phyloP scores from a whole-genome alignment of 1,284 basidiomycete species.

The Malassezia globosa region DNA sequence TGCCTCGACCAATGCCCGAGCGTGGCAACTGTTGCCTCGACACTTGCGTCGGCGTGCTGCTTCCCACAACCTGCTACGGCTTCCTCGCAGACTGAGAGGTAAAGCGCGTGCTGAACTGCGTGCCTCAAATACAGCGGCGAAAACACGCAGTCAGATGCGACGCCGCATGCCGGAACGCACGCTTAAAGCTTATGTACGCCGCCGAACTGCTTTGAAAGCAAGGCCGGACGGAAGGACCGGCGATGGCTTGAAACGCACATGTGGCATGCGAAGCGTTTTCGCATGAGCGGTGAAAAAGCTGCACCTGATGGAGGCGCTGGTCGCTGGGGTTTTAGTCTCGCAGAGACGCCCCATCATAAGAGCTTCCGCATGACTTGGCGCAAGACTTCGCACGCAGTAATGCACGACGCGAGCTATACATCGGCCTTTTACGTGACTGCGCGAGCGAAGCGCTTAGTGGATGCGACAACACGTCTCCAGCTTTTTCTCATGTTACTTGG shows the following conservation, averaged over 20 bases:
- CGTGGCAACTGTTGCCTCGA: conserved; percentile 45
- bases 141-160: conserved; percentile 25
- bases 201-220: conserved; percentile 21
- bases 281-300: conserved; percentile 36
- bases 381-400: conserved; percentile 18
- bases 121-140: conserved; percentile 34
- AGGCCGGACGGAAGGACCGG: conserved; percentile 23
- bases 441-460: background rate
- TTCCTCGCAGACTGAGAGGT: conserved; percentile 32
- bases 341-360: conserved; percentile 40
- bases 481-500: conserved; percentile 6
- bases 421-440: conserved; percentile 22
- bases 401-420: conserved; percentile 39
- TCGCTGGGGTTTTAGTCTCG: conserved; percentile 33
- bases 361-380: conserved; percentile 32
- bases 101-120: conserved; percentile 39
- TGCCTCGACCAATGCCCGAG: conserved; percentile 28
- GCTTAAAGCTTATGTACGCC: conserved; percentile 19
- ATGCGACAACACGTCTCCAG: conserved; percentile 11
- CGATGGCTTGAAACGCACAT: conserved; percentile 46
- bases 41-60: conserved; percentile 37
- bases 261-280: conserved; percentile 45
- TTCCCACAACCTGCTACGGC: conserved; percentile 41
- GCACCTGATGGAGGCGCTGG: conserved; percentile 20
- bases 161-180: conserved; percentile 26